phyloP scores from a whole-genome alignment of 2,329 filamentous ascomycete genomes.

The Bipolaris cookei region DNA sequence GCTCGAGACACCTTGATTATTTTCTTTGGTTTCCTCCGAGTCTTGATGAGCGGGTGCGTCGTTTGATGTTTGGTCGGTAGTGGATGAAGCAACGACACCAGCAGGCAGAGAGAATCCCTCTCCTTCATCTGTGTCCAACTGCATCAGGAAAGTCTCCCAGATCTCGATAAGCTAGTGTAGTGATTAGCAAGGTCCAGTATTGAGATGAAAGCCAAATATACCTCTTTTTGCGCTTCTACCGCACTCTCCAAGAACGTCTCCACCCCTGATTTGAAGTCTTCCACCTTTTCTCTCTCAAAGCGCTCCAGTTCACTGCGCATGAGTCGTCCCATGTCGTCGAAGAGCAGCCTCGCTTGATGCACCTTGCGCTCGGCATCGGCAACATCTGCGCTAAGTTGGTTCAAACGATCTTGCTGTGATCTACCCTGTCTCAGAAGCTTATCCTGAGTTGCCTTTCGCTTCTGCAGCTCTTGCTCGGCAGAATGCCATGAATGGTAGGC shows the following conservation, averaged over 20 bases:
- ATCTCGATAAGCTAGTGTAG: conserved; percentile 72
- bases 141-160: conserved; percentile 98
- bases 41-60: conserved; percentile 22
- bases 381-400: conserved; percentile 90
- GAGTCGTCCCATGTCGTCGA: conserved; percentile 95
- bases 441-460: conserved; percentile 87
- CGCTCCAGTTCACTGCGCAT: conserved; percentile 91
- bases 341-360: conserved; percentile 85
- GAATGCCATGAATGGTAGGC: conserved; percentile 93
- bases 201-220: conserved; percentile 52
- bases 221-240: conserved; percentile 98
- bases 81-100: conserved; percentile 46
- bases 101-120: conserved; percentile 53
- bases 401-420: conserved; percentile 92
- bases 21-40: conserved; percentile 1
- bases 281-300: conserved; percentile 96
- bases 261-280: conserved; percentile 97
- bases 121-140: conserved; percentile 89
- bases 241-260: conserved; percentile 97
- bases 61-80: conserved; percentile 17
- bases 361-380: conserved; percentile 93
- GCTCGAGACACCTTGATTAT: conserved; percentile 1
- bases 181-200: conserved; percentile 17
- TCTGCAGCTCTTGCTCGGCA: conserved; percentile 87
- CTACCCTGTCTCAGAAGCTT: conserved; percentile 94